These are phyloP conservation scores for Exophiala sp. DNA, from an alignment of 2,329 filamentous ascomycete species.

Conservation along the genomic window DNA sequence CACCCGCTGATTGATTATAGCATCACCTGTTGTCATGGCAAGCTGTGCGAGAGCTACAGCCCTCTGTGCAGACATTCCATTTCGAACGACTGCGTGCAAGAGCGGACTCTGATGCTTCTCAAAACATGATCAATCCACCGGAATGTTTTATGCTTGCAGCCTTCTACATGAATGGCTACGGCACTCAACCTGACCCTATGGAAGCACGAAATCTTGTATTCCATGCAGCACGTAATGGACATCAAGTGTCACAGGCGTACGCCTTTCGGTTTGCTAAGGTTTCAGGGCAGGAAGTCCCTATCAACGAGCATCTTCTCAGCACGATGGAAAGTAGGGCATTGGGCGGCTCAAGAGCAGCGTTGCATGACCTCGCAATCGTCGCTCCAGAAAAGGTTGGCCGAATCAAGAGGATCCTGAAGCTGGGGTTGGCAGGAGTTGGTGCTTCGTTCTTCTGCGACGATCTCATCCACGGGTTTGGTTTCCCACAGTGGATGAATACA, in stretches of 20 bases:
- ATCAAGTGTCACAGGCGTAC: conserved; percentile 2
- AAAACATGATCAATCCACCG: background rate
- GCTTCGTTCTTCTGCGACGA: background rate
- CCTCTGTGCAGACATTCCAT: background rate
- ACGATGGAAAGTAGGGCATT: background rate
- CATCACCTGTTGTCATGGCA: conserved; percentile 2
- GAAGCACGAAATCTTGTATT: background rate
- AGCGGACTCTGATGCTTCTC: background rate
- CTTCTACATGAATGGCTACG: conserved; percentile 3
- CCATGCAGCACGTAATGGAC: background rate
- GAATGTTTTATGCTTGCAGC: background rate
- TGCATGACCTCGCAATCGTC: background rate
- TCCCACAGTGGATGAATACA: conserved; percentile 3
- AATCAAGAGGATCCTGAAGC: background rate
- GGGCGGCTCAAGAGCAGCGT: conserved; percentile 1
- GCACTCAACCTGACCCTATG: background rate
- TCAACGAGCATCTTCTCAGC: background rate
- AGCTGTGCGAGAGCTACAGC: conserved; percentile 1
- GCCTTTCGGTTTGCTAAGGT: background rate
- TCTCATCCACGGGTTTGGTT: background rate
- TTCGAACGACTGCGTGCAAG: background rate
- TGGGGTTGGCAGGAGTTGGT: conserved; percentile 2
- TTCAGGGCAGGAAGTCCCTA: background rate
- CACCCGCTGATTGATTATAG: background rate
- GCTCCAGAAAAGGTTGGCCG: background rate